Evolutionary conservation across 345 rosid genomes (phyloP).

Genomic region (Ceriops zippeliana): DNA sequence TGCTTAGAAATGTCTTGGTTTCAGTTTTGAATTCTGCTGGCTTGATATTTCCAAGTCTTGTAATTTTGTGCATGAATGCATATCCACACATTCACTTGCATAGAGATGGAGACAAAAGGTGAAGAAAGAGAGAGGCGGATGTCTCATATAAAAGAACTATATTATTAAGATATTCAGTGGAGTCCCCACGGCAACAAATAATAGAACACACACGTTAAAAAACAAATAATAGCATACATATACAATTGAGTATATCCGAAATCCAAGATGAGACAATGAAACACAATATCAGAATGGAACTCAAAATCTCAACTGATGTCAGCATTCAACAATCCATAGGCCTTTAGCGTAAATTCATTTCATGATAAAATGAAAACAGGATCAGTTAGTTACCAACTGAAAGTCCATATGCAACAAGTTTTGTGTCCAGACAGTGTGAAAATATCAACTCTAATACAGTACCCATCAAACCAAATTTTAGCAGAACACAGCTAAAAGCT

Average conservation of each 20-base stretch:
- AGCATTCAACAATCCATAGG: constrained; percentile 13
- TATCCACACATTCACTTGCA: background rate
- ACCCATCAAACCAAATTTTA: background rate
- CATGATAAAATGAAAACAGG: constrained; percentile 7
- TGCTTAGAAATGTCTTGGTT: no score
- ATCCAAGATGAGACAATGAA: constrained; percentile 10
- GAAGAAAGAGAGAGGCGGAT: background rate
- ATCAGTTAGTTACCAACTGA: constrained; percentile 48
- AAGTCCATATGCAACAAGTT: constrained; percentile 35
- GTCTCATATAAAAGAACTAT: background rate
- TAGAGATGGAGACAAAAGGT: background rate
- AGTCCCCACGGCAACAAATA: constrained; percentile 3
- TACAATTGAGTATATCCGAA: constrained; percentile 11
- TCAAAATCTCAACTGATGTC: constrained; percentile 29
- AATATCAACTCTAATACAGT: constrained; percentile 8
- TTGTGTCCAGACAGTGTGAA: constrained; percentile 15
- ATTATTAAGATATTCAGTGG: background rate
- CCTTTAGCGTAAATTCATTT: background rate
- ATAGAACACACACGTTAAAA: no score
- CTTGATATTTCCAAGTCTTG: no score
- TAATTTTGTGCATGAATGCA: no score
- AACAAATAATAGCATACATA: background rate
- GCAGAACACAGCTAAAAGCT: background rate
- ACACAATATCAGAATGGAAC: constrained; percentile 12
- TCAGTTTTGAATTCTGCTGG: no score